Conservation (phyloP, 1,284 basidiomycete genomes). For the Boletus mariae region DNA sequence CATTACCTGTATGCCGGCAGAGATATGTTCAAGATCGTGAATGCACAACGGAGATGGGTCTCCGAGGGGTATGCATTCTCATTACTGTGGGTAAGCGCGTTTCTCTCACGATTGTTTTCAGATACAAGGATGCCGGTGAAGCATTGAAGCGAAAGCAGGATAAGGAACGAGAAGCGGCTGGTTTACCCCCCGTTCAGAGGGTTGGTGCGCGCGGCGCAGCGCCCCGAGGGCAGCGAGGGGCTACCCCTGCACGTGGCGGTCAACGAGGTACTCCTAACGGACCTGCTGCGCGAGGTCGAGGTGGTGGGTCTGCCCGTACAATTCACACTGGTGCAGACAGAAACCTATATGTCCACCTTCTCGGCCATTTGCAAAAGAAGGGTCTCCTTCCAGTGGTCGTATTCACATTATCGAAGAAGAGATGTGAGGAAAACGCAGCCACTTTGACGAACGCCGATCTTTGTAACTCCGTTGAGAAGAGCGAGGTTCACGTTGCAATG, state of each 20-base stretch:
- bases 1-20: slow-evolving; percentile 95
- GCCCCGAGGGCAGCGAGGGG: slow-evolving; percentile 52
- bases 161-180: slow-evolving; percentile 94
- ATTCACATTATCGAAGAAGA: slow-evolving; percentile 96
- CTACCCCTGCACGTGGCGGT: slow-evolving; percentile 39
- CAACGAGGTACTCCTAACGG: slow-evolving; percentile 50
- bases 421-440: slow-evolving; percentile 93
- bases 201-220: slow-evolving; percentile 77
- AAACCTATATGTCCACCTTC: slow-evolving; percentile 91
- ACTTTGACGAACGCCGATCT: slow-evolving; percentile 89
- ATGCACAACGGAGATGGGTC: slow-evolving; percentile 79
- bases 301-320: slow-evolving; percentile 54
- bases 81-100: slow-evolving; percentile 2
- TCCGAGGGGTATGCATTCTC: slow-evolving; percentile 55
- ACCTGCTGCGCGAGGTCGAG: slow-evolving; percentile 39
- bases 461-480: slow-evolving; percentile 86
- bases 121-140: slow-evolving; percentile 88
- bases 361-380: slow-evolving; percentile 85
- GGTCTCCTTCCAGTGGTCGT: slow-evolving; percentile 90
- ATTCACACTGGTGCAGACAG: slow-evolving; percentile 75
- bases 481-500: slow-evolving; percentile 92
- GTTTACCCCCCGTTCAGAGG: slow-evolving; percentile 77
- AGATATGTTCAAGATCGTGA: slow-evolving; percentile 91
- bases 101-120: slow-evolving; percentile 30
- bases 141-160: slow-evolving; percentile 92